These are phyloP conservation scores for Apophysomyces elegans DNA, from an alignment of 371 early-diverging fungal genomes.

Conservation along the genomic window DNA sequence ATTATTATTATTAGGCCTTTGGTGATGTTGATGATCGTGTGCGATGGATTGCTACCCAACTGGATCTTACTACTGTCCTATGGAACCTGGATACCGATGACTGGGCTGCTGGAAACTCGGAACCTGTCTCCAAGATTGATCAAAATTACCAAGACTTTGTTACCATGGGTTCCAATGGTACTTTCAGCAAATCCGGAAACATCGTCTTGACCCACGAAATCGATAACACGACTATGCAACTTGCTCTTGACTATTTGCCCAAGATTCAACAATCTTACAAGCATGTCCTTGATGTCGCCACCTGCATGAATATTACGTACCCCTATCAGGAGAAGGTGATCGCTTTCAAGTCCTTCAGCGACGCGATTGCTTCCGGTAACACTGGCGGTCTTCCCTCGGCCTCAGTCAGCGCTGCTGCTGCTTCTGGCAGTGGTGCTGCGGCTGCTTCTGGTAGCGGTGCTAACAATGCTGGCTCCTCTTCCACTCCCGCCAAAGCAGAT, in stretches of 20 bases:
- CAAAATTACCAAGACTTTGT: slow-evolving; percentile 39
- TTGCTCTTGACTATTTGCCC: slow-evolving; percentile 44
- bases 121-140: slow-evolving; percentile 33
- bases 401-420: slow-evolving; percentile 12
- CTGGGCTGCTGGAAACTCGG: slow-evolving; percentile 38
- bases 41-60: slow-evolving; percentile 54
- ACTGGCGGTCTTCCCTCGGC: slow-evolving; percentile 14
- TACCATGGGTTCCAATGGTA: slow-evolving; percentile 50
- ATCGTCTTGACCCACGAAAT: slow-evolving; percentile 57
- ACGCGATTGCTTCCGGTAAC: slow-evolving; percentile 17
- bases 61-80: slow-evolving; percentile 51
- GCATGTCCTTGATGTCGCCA: slow-evolving; percentile 51
- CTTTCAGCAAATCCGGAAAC: slow-evolving; percentile 41
- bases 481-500: slow-evolving; percentile 6
- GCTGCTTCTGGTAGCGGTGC: not conserved
- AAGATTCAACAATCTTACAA: slow-evolving; percentile 42
- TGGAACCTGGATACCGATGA: slow-evolving; percentile 56
- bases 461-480: not conserved
- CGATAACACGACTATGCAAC: slow-evolving; percentile 49
- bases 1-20: slow-evolving; percentile 29
- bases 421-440: slow-evolving; percentile 21
- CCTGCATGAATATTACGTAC: slow-evolving; percentile 52
- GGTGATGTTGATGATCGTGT: slow-evolving; percentile 62
- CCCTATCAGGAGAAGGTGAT: slow-evolving; percentile 49
- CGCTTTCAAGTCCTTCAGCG: slow-evolving; percentile 29